Percentiles rank a stretch among this genome's conserved stretches.
phyloP scores from a whole-genome alignment of 805 yeast species.

The Saturnispora quitensis region DNA sequence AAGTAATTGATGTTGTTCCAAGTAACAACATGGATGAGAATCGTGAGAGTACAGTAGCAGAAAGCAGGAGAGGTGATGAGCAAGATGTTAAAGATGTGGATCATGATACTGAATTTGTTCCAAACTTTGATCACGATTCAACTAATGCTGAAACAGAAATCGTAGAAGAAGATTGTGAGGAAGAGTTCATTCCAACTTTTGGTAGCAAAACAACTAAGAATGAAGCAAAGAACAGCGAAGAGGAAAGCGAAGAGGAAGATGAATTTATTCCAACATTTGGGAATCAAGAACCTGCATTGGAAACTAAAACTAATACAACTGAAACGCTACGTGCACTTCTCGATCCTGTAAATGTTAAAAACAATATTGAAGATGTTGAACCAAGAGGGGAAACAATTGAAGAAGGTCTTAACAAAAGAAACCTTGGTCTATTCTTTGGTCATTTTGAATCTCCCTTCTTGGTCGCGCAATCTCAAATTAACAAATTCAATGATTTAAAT shows the following conservation, averaged over 20 bases:
- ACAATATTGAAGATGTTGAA: neutral
- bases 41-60: constrained; percentile 9
- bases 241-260: constrained; percentile 2
- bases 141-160: neutral
- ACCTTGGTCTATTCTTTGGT: constrained; percentile 62
- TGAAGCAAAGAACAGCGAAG: neutral
- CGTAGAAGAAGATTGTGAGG: constrained; percentile 1
- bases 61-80: constrained; percentile 12
- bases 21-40: neutral
- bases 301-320: constrained; percentile 36
- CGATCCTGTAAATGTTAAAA: constrained; percentile 29
- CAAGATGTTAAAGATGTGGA: constrained; percentile 14
- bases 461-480: constrained; percentile 73
- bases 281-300: constrained; percentile 9
- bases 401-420: constrained; percentile 31
- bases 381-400: constrained; percentile 10
- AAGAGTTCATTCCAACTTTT: constrained; percentile 35
- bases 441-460: constrained; percentile 83
- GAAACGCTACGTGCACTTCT: constrained; percentile 56
- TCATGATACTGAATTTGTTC: constrained; percentile 42
- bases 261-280: constrained; percentile 40
- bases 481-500: constrained; percentile 39
- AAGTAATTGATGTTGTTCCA: constrained; percentile 10
- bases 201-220: constrained; percentile 20
- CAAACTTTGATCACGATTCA: constrained; percentile 35